A percentile compares a stretch with the other conserved stretches of the same genome.
Conservation (phyloP, 257 asterid species). For the Nicotiana tabacum region DNA sequence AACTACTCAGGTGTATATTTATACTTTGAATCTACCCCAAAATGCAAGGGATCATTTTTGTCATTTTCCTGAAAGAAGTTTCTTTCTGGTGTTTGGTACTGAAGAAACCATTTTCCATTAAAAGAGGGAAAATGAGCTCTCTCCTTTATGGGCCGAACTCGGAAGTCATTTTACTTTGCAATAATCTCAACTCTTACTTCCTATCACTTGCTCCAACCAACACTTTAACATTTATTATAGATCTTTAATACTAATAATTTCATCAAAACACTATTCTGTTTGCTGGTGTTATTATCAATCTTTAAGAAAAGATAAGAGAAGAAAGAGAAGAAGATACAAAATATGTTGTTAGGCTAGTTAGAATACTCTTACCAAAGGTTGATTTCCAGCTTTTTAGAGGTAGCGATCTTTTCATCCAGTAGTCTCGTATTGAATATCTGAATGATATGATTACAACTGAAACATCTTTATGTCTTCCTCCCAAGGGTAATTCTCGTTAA, state of each 20-base stretch:
- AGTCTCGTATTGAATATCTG: not conserved
- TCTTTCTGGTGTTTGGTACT: not conserved
- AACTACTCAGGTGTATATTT: no score
- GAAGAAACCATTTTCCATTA: not conserved
- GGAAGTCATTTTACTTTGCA: not conserved
- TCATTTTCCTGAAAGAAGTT: not conserved
- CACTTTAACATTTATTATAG: not conserved
- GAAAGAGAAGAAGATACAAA: not conserved
- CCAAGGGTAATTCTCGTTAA: not conserved
- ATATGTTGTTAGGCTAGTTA: not conserved
- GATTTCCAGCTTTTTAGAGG: not conserved
- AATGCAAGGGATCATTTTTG: no score
- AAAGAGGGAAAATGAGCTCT: not conserved
- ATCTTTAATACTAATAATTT: no score
- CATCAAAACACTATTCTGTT: no score
- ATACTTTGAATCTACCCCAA: no score
- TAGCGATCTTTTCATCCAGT: not conserved
- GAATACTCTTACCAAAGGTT: not conserved
- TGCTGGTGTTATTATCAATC: not conserved
- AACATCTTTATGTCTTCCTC: not conserved
- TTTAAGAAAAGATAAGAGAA: not conserved
- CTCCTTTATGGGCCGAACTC: not conserved
- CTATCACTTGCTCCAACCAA: not conserved
- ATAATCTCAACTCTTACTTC: not conserved
- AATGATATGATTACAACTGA: not conserved